Evolutionary conservation across 2,329 filamentous ascomycete genomes (phyloP).

Genomic region (Penicillium fuscoglaucum): DNA sequence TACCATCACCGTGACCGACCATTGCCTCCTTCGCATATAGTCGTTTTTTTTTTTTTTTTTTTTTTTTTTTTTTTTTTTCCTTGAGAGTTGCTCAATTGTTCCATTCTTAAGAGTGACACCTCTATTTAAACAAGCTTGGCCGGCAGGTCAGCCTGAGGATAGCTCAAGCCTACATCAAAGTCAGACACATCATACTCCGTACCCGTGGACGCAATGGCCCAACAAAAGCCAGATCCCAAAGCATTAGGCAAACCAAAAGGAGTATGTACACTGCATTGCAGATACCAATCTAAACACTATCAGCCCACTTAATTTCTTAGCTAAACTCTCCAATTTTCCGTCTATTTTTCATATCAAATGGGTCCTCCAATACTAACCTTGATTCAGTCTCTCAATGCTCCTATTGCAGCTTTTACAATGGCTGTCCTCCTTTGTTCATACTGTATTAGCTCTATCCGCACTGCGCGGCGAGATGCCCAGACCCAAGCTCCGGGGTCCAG

Average conservation of each 20-base stretch:
- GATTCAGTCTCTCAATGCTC: slow-evolving; percentile 55
- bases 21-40: background rate
- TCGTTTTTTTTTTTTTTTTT: background rate
- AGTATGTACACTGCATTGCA: slow-evolving; percentile 12
- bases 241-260: slow-evolving; percentile 22
- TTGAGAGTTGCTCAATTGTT: background rate
- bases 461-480: slow-evolving; percentile 66
- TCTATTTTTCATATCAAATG: background rate
- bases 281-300: background rate
- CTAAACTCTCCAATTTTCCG: background rate
- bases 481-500: slow-evolving; percentile 45
- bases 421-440: slow-evolving; percentile 61
- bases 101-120: background rate
- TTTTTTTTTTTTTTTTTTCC: too few relatives aligned
- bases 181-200: too few relatives aligned
- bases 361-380: background rate
- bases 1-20: too few relatives aligned
- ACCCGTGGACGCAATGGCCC: slow-evolving; percentile 12
- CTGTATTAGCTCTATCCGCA: slow-evolving; percentile 63
- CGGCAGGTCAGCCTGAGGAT: background rate
- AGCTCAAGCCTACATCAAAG: background rate
- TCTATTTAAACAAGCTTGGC: background rate
- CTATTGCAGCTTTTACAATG: slow-evolving; percentile 65
- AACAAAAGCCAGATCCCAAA: slow-evolving; percentile 16
- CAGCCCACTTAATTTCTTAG: background rate